phyloP scores from a whole-genome alignment of 2,329 filamentous ascomycete genomes.

The Fusarium scirpi region DNA sequence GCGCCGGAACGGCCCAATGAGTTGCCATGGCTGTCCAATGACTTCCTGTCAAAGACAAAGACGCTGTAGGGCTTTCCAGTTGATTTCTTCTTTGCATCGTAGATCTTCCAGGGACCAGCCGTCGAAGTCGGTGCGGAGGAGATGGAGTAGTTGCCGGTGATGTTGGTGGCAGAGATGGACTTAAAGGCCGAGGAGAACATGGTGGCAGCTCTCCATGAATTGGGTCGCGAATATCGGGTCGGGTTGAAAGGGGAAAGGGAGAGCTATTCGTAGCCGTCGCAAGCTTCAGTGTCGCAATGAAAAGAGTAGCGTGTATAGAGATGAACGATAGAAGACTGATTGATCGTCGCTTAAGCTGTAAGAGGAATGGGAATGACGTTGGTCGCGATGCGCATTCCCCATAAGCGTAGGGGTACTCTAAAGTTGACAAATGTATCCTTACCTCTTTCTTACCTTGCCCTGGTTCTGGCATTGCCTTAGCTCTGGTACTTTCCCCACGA shows the following conservation, averaged over 20 bases:
- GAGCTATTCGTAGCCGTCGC: conserved; percentile 9
- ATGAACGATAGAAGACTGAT: background rate
- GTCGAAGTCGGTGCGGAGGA: conserved; percentile 79
- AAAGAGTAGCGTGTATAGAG: background rate
- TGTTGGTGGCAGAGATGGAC: conserved; percentile 90
- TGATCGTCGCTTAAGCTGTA: conserved; percentile 25
- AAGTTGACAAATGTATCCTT: conserved; percentile 41
- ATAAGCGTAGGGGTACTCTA: conserved; percentile 33
- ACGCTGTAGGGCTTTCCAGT: conserved; percentile 90
- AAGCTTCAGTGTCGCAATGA: background rate
- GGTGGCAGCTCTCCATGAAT: conserved; percentile 43
- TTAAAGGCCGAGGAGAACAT: conserved; percentile 97
- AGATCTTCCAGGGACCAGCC: conserved; percentile 96
- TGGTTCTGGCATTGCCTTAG: conserved; percentile 12
- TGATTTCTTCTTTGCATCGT: conserved; percentile 96
- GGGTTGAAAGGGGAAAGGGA: background rate
- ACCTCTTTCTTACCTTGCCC: conserved; percentile 5
- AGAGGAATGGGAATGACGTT: conserved; percentile 37
- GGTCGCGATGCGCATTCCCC: conserved; percentile 34
- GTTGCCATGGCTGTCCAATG: conserved; percentile 71
- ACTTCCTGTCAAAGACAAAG: conserved; percentile 94
- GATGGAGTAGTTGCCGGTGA: conserved; percentile 90
- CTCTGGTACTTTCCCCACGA: conserved; percentile 19
- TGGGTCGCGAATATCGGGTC: conserved; percentile 48
- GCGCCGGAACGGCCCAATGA: conserved; percentile 60